phyloP scores from a whole-genome alignment of 768 basidiomycete species.

The Cantharellus cinnabarinus region DNA sequence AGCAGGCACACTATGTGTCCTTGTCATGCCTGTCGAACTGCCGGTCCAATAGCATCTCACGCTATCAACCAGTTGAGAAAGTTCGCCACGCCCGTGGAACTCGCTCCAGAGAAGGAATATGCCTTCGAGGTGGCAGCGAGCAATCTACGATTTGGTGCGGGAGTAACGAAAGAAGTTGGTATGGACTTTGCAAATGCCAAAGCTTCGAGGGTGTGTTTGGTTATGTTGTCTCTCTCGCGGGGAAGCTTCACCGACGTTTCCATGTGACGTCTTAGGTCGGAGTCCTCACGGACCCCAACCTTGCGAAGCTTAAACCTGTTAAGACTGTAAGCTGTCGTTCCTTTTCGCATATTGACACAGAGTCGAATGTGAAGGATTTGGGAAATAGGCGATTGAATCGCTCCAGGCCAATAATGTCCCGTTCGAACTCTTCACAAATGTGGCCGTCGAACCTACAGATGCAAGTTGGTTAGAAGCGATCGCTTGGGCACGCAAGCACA shows the following conservation, averaged over 20 bases:
- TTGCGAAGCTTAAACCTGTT: constrained; percentile 67
- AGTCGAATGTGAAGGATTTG: not conserved
- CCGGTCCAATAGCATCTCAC: constrained; percentile 24
- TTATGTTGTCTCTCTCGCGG: not conserved
- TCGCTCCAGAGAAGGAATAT: constrained; percentile 56
- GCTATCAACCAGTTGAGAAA: constrained; percentile 43
- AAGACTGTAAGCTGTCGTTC: constrained; percentile 34
- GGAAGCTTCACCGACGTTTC: not conserved
- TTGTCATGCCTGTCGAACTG: constrained; percentile 46
- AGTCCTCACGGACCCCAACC: constrained; percentile 79
- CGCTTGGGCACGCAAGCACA: constrained; percentile 61
- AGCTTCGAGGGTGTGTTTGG: constrained; percentile 46
- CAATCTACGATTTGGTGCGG: constrained; percentile 76
- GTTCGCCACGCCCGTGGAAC: constrained; percentile 58
- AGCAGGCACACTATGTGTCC: constrained; percentile 47
- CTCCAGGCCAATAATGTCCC: constrained; percentile 55
- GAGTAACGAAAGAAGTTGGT: constrained; percentile 75
- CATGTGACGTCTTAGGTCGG: constrained; percentile 37
- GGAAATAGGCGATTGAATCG: constrained; percentile 44
- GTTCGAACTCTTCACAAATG: constrained; percentile 64
- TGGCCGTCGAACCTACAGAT: constrained; percentile 82
- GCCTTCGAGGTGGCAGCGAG: constrained; percentile 81
- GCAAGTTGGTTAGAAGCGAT: constrained; percentile 78
- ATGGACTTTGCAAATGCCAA: constrained; percentile 92
- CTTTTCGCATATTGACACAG: not conserved